Evolutionary conservation across 1,284 basidiomycete species (phyloP).

Genomic region (Cerrena zonata): DNA sequence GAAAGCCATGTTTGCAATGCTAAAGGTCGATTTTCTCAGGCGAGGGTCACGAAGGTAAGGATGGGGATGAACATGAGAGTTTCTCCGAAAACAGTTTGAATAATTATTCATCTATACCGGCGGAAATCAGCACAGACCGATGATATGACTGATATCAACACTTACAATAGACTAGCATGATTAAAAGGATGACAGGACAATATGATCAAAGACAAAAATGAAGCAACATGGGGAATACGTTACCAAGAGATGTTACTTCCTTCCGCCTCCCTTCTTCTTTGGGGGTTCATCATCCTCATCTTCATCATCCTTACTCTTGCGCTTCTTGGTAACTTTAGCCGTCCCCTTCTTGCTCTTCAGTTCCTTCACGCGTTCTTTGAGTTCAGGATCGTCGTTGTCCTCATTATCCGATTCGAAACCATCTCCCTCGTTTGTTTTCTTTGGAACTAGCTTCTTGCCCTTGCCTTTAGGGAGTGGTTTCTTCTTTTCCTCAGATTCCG

Average conservation of each 20-base stretch:
- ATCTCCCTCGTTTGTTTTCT: constrained; percentile 3
- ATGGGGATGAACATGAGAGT: too few relatives aligned
- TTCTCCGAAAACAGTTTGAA: too few relatives aligned
- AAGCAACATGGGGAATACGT: background rate
- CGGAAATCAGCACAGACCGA: too few relatives aligned
- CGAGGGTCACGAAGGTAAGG: too few relatives aligned
- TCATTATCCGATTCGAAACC: constrained; percentile 10
- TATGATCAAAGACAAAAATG: background rate
- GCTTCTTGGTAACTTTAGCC: constrained; percentile 5
- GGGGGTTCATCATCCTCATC: constrained; percentile 25
- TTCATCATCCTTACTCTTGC: constrained; percentile 18
- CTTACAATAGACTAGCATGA: too few relatives aligned
- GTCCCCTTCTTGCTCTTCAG: constrained; percentile 14
- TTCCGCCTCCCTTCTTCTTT: constrained; percentile 17
- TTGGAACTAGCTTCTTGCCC: constrained; percentile 1
- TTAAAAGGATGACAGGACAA: too few relatives aligned
- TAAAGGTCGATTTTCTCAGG: too few relatives aligned
- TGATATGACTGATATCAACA: too few relatives aligned
- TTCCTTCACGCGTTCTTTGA: constrained; percentile 11
- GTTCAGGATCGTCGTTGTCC: constrained; percentile 14
- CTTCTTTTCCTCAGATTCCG: constrained; percentile 22
- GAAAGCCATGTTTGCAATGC: too few relatives aligned
- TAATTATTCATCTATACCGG: background rate
- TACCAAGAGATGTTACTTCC: background rate
- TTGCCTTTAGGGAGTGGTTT: too few relatives aligned